These are phyloP conservation scores for Sporobolomyces phaffii DNA, from an alignment of 768 basidiomycete species.

Conservation along the genomic window DNA sequence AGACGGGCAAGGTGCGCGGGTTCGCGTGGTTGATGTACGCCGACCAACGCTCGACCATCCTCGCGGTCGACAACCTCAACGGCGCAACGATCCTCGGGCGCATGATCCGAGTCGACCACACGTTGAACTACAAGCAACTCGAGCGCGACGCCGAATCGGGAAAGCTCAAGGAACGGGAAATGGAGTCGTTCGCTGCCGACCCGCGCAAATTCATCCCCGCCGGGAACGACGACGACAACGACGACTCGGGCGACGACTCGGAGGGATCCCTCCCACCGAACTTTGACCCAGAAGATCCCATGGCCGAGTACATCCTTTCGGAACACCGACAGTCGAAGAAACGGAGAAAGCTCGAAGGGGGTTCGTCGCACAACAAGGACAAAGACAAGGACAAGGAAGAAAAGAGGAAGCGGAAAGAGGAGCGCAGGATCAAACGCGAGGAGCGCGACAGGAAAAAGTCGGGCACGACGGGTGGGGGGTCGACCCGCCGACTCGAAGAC, in stretches of 20 bases:
- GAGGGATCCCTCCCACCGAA: constrained; percentile 61
- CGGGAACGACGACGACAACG: constrained; percentile 49
- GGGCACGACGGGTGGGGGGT: too few relatives aligned
- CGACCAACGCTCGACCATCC: constrained; percentile 88
- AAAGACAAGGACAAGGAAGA: constrained; percentile 66
- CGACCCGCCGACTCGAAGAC: too few relatives aligned
- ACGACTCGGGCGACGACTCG: constrained; percentile 52
- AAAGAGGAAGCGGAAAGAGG: constrained; percentile 61
- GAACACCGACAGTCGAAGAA: constrained; percentile 60
- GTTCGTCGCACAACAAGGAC: constrained; percentile 44
- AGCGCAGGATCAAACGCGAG: constrained; percentile 47
- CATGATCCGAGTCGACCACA: constrained; percentile 82
- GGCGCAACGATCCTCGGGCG: constrained; percentile 80
- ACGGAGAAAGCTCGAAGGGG: constrained; percentile 56
- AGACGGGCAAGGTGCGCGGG: constrained; percentile 80
- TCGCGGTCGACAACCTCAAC: constrained; percentile 98
- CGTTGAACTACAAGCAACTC: constrained; percentile 80
- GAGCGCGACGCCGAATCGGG: constrained; percentile 70
- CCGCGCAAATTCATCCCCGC: constrained; percentile 33
- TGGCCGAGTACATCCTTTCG: constrained; percentile 82
- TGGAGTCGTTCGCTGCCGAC: constrained; percentile 54
- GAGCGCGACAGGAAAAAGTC: constrained; percentile 19
- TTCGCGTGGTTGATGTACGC: constrained; percentile 99
- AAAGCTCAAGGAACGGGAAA: constrained; percentile 76
- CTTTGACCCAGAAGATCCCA: constrained; percentile 94